Base-by-base conservation (phyloP, 2,329 filamentous ascomycete species). In the Aspergillus texensis region DNA sequence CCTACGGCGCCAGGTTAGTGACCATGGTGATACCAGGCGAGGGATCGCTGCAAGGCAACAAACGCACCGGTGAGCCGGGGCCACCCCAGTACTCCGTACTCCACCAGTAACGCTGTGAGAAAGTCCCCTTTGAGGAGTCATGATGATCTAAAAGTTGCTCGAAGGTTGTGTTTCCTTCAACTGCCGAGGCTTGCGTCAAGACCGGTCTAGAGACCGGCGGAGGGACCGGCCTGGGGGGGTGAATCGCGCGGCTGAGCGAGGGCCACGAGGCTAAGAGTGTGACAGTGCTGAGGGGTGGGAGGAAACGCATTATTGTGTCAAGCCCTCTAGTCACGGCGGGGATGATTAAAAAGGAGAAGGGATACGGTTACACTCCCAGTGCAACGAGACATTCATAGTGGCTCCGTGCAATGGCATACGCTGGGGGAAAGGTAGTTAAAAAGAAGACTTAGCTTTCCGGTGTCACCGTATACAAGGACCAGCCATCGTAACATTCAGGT, bases 81-180 rank as follows among this genome's bases (percentile, higher is more conserved):
- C 85, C 86, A 14, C 76, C 76, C 83, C 84, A 88, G 67, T 74
- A 83, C 43, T 83, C 78, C 0, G 79, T 76, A 67, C 81, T 83
- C 71, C 80, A 87, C 77, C 80, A 86, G 71, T 82, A 87, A 48
- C 81, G 79, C 73, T 87, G 84, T 32, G 79, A 75, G 67, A 87
- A 87, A 0, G 82, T 87, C 12, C 85, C 85, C 14, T 85, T 74
- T n/a, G 76, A 76, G 1, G 85, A 85, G 67, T 87, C 77, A 5
- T 79, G 74, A 73, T 89, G 87, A 70, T 89, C 86, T 56, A 89
- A 83, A 60, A 85, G 77, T 72, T 89, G 87, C 65, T 83, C 72
- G 63, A 87, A 88, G 6, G 75, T 79, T 32, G 72, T 19, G 19
- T 52, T 19, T n/a, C 48, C 48, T 52, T 19, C 48, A 6, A n/a